Conservation (phyloP, 306 rosid genomes). For the Malus sylvestris region DNA sequence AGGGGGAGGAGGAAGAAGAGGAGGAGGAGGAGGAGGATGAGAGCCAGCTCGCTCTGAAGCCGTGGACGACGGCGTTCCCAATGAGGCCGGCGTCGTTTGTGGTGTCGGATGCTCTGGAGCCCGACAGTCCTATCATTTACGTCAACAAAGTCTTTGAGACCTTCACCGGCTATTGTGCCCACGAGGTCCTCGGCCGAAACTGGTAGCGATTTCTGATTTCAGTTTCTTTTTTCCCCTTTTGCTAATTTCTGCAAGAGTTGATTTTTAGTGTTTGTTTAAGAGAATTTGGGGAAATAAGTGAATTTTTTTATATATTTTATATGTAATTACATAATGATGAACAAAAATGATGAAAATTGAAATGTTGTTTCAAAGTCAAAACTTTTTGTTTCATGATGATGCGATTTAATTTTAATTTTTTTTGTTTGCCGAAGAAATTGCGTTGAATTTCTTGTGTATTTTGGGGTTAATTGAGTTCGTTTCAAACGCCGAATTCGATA, state of each 20-base stretch:
- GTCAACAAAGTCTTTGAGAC: constrained; percentile 88
- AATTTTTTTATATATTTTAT: not conserved
- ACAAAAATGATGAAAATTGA: not conserved
- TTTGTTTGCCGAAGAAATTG: not conserved
- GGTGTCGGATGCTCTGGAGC: constrained; percentile 84
- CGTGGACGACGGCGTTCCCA: constrained; percentile 52
- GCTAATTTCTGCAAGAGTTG: not conserved
- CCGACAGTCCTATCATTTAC: constrained; percentile 83
- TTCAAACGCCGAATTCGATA: not conserved
- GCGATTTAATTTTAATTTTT: not conserved
- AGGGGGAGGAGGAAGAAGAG: not conserved
- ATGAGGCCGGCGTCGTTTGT: constrained; percentile 74
- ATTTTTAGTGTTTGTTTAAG: not conserved
- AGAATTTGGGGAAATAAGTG: not conserved
- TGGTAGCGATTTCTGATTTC: constrained; percentile 35
- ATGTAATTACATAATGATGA: not conserved
- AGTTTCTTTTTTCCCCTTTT: not conserved
- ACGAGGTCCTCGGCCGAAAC: constrained; percentile 88
- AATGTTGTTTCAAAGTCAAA: not conserved
- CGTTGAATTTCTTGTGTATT: not conserved
- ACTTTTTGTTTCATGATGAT: not conserved
- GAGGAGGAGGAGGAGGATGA: constrained; percentile 1
- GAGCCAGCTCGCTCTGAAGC: constrained; percentile 40
- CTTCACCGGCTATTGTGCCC: constrained; percentile 83
- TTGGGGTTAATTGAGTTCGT: not conserved